Evolutionary conservation across 1,284 basidiomycete genomes (phyloP).

Genomic region (Boletus holoroseus): DNA sequence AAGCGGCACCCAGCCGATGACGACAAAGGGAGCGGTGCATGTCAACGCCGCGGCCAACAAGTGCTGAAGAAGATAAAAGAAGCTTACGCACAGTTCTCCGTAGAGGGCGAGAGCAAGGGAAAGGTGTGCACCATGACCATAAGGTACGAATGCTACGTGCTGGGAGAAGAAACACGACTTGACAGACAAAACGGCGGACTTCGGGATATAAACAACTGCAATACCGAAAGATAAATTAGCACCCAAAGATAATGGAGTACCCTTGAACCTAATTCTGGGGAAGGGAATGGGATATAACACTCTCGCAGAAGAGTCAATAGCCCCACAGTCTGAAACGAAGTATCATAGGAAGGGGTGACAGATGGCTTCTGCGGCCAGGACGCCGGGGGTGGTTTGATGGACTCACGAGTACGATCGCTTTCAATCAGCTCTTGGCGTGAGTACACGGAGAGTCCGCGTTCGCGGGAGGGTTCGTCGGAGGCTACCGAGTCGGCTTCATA

Average conservation of each 20-base stretch:
- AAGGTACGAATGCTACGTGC: slow-evolving; percentile 41
- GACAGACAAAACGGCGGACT: slow-evolving; percentile 56
- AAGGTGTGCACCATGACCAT: slow-evolving; percentile 55
- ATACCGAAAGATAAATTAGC: slow-evolving; percentile 16
- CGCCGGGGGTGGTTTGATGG: slow-evolving; percentile 15
- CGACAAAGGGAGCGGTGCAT: slow-evolving; percentile 3
- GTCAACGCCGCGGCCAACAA: slow-evolving; percentile 10
- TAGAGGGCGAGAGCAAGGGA: slow-evolving; percentile 59
- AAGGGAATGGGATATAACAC: not conserved
- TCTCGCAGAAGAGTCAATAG: slow-evolving; percentile 1
- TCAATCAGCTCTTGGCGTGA: slow-evolving; percentile 37
- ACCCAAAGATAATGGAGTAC: not conserved
- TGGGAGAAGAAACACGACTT: slow-evolving; percentile 47
- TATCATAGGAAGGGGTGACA: slow-evolving; percentile 1
- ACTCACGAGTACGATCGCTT: slow-evolving; percentile 38
- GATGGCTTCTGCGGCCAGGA: slow-evolving; percentile 5
- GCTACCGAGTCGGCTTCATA: slow-evolving; percentile 1
- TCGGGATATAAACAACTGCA: slow-evolving; percentile 64
- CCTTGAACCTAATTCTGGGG: not conserved
- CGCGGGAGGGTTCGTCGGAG: slow-evolving; percentile 14
- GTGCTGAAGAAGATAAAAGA: not conserved
- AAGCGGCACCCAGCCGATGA: slow-evolving; percentile 15
- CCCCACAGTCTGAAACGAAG: slow-evolving; percentile 1
- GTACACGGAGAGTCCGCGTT: slow-evolving; percentile 38
- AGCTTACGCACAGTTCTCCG: slow-evolving; percentile 51